Evolutionary conservation across 192 early-diverging fungal species (phyloP).

Genomic region (Gigaspora rosea): DNA sequence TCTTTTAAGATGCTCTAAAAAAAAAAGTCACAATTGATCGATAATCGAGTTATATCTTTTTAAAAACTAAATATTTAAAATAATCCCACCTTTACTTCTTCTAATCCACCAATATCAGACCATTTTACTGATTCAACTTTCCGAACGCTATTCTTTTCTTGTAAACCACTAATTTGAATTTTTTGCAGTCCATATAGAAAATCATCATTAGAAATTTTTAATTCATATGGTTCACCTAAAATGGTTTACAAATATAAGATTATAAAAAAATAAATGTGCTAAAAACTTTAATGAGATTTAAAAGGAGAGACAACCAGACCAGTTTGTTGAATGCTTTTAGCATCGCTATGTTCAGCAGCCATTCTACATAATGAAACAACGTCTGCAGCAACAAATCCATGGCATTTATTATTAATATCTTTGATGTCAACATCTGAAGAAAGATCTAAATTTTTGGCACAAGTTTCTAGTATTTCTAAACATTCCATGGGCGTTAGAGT

Average conservation of each 20-base stretch:
- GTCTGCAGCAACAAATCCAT: constrained; percentile 61
- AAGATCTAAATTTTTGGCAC: constrained; percentile 19
- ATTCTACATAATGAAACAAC: constrained; percentile 47
- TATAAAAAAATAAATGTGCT: background rate
- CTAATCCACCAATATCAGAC: constrained; percentile 82
- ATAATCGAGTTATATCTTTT: background rate
- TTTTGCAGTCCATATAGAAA: constrained; percentile 42
- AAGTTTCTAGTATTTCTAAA: constrained; percentile 40
- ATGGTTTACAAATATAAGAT: background rate
- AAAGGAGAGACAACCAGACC: background rate
- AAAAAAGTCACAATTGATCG: too few relatives aligned
- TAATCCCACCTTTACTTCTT: constrained; percentile 61
- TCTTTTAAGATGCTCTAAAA: constrained; percentile 66
- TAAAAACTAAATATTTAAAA: background rate
- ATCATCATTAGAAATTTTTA: constrained; percentile 43
- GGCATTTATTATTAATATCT: constrained; percentile 45
- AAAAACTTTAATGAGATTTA: background rate
- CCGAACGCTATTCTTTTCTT: constrained; percentile 43
- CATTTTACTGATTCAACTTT: constrained; percentile 60
- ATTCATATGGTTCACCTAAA: background rate
- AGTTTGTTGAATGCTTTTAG: constrained; percentile 25
- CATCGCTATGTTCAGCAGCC: constrained; percentile 28
- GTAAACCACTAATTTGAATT: constrained; percentile 37
- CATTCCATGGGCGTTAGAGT: constrained; percentile 57
- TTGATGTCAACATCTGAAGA: constrained; percentile 24